phyloP scores from a whole-genome alignment of 1,284 basidiomycete species.

The Phellopilus nigrolimitatus region DNA sequence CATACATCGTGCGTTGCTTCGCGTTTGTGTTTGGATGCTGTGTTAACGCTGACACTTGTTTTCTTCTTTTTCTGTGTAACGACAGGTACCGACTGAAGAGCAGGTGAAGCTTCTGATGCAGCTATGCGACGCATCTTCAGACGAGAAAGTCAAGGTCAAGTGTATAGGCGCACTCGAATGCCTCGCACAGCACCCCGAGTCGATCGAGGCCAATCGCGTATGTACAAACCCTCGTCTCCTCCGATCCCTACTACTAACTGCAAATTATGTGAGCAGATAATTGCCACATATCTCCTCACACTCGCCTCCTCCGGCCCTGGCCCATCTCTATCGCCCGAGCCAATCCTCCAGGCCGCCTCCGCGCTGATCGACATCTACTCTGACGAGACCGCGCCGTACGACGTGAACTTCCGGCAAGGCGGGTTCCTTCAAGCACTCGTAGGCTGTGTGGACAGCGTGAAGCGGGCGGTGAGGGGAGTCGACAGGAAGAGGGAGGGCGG shows the following conservation, averaged over 20 bases:
- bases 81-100: constrained; percentile 48
- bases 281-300: constrained; percentile 65
- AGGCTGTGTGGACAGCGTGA: constrained; percentile 51
- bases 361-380: constrained; percentile 93
- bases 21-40: constrained; percentile 16
- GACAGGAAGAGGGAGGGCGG: constrained; percentile 54
- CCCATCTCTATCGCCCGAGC: constrained; percentile 55
- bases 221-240: constrained; percentile 24
- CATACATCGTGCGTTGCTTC: constrained; percentile 43
- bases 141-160: constrained; percentile 60
- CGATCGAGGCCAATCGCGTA: constrained; percentile 70
- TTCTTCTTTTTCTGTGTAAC: neutral
- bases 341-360: constrained; percentile 77
- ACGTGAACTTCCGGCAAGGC: constrained; percentile 71
- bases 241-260: constrained; percentile 14
- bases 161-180: constrained; percentile 80
- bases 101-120: constrained; percentile 67
- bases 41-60: neutral
- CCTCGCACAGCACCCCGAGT: constrained; percentile 64
- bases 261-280: constrained; percentile 48
- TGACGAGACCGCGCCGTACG: constrained; percentile 82
- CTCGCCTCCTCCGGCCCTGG: constrained; percentile 37
- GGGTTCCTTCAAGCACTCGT: constrained; percentile 50
- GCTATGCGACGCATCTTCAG: constrained; percentile 51
- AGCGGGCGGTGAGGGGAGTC: constrained; percentile 53